These are phyloP conservation scores for Acarospora socialis DNA, from an alignment of 2,329 filamentous ascomycete genomes.

Conservation along the genomic window DNA sequence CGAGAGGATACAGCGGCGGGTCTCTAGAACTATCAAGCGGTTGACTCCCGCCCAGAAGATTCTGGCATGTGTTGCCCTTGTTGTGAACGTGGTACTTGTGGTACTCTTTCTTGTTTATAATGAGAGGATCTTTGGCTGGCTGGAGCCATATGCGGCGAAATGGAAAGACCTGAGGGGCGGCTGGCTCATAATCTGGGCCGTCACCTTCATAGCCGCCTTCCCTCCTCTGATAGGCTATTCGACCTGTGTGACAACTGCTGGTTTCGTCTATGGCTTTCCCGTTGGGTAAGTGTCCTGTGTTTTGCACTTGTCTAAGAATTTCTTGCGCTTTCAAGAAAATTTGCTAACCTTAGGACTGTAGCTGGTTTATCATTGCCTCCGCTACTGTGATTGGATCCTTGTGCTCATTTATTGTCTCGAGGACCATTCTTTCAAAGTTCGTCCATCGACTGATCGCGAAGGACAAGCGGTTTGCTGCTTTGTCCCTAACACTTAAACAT, in stretches of 20 bases:
- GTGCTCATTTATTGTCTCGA: constrained; percentile 63
- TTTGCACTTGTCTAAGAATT: too few relatives aligned
- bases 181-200: constrained; percentile 58
- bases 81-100: constrained; percentile 40
- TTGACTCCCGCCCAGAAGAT: constrained; percentile 22
- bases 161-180: constrained; percentile 64
- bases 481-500: constrained; percentile 74
- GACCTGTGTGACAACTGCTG: constrained; percentile 54
- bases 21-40: constrained; percentile 22
- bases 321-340: too few relatives aligned
- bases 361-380: constrained; percentile 69
- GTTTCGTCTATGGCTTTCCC: constrained; percentile 58
- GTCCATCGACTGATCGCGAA: constrained; percentile 67
- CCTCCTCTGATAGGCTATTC: constrained; percentile 82
- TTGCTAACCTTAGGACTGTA: constrained; percentile 43
- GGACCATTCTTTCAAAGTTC: constrained; percentile 63
- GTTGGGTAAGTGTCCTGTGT: constrained; percentile 49
- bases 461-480: constrained; percentile 77
- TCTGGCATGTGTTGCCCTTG: constrained; percentile 13
- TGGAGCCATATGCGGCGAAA: constrained; percentile 57
- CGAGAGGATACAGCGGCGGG: constrained; percentile 21
- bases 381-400: constrained; percentile 69
- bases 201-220: constrained; percentile 66
- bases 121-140: constrained; percentile 60
- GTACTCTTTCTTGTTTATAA: constrained; percentile 65